Evolutionary conservation across 208 protist genomes (phyloP), one percentile per base, ranked within the genome.

Genomic region (Leishmania amazonensis): DNA sequence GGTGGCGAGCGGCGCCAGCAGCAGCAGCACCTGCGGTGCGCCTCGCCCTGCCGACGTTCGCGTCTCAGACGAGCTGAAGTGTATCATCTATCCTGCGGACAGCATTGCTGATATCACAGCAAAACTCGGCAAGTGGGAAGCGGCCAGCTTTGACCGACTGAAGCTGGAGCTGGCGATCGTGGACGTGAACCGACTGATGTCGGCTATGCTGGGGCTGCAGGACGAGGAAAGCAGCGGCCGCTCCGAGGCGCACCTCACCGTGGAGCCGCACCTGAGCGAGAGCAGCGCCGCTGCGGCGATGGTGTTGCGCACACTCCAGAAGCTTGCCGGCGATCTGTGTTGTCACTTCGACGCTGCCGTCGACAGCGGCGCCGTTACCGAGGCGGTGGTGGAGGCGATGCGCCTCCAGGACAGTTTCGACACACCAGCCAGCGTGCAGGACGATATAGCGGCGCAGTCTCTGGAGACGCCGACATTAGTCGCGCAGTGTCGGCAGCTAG

Each of bases 161-260:
- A 88, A 94, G 74, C 76, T 97, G n/a, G 92, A 97, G 81, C 81
- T 96, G 38, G 94, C 94, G 42, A 93, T 96, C 78, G 87, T 92
- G 40, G 91, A 97, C 62, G 89, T 86, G 4, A 87, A 84, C 58
- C 82, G 84, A 40, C 71, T 95, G 4, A 64, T 97, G 4, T 90
- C 92, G 1, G 79, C 83, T 70, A 87, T 95, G 84, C 84, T 97
- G 28, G 81, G 88, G 24, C 85, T 95, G 31, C 82, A 87, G 53
- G 84, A 84, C 35, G 78, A 83, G 24, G 83, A 80, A 74, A 68
- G 47, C 42, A 45, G 60, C n/a, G 53, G 47, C 7, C 54, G 53
- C 38, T 70, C 58, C 51, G 65, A 81, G 21, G 58, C 79, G 11
- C 76, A 75, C 42, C 80, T 96, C 3, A 68, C 81, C 28, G 84